Evolutionary conservation across 257 asterid genomes (phyloP).

Genomic region (Ajuga chamaepitys): DNA sequence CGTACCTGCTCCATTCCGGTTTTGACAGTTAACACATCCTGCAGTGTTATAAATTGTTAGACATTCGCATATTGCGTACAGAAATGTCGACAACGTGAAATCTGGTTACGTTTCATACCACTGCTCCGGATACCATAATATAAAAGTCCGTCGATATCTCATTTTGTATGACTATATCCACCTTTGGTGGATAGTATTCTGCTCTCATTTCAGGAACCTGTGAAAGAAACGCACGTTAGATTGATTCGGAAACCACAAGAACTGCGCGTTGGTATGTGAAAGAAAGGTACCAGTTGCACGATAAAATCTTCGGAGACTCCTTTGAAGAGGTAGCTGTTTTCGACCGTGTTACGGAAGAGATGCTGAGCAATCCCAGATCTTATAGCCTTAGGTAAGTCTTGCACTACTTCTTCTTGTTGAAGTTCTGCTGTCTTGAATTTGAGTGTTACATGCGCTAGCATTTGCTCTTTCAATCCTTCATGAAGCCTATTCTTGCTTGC

Average conservation of each 20-base stretch:
- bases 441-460: slow-evolving; percentile 78
- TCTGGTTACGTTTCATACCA: slow-evolving; percentile 38
- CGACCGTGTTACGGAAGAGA: slow-evolving; percentile 63
- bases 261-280: neutral
- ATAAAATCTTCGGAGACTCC: slow-evolving; percentile 71
- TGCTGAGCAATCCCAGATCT: slow-evolving; percentile 83
- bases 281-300: slow-evolving; percentile 67
- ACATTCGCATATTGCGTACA: slow-evolving; percentile 14
- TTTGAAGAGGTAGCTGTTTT: slow-evolving; percentile 69
- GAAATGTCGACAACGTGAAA: neutral
- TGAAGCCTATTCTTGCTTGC: slow-evolving; percentile 87
- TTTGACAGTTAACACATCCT: slow-evolving; percentile 63
- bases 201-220: slow-evolving; percentile 96
- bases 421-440: slow-evolving; percentile 87
- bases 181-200: slow-evolving; percentile 89
- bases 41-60: slow-evolving; percentile 36
- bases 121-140: slow-evolving; percentile 82
- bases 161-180: slow-evolving; percentile 74
- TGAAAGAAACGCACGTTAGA: no score
- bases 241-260: neutral
- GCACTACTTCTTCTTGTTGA: slow-evolving; percentile 83
- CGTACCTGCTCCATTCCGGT: slow-evolving; percentile 75
- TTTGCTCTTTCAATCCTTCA: slow-evolving; percentile 71
- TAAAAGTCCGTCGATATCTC: slow-evolving; percentile 95
- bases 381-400: slow-evolving; percentile 82